Percentiles rank a stretch among this genome's conserved stretches.
Conservation (phyloP, 1,284 basidiomycete species). For the Calocybe gambosa region DNA sequence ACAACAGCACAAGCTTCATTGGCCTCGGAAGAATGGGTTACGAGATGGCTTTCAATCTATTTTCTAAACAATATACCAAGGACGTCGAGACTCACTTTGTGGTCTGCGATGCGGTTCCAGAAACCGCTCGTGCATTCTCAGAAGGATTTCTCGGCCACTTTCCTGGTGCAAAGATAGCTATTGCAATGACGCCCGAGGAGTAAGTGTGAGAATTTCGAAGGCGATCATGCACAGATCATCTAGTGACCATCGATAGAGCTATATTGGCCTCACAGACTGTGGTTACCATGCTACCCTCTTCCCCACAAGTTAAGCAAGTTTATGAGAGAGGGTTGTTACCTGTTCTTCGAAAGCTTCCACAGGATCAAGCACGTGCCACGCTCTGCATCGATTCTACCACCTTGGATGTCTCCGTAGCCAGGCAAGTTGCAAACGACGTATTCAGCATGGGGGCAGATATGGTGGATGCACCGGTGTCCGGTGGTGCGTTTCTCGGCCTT, state of each 20-base stretch:
- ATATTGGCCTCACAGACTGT: conserved; percentile 58
- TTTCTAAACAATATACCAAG: conserved; percentile 56
- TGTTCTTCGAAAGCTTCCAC: conserved; percentile 40
- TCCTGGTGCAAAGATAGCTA: conserved; percentile 49
- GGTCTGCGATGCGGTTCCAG: conserved; percentile 72
- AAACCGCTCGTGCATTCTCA: conserved; percentile 51
- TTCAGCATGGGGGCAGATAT: conserved; percentile 59
- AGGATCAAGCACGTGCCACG: conserved; percentile 37
- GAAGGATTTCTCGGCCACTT: conserved; percentile 48
- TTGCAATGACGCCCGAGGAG: conserved; percentile 63
- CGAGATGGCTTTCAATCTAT: conserved; percentile 81
- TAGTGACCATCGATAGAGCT: conserved; percentile 39
- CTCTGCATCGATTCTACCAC: conserved; percentile 88
- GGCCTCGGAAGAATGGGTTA: conserved; percentile 80
- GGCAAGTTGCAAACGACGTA: conserved; percentile 54
- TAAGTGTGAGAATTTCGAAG: conserved; percentile 32
- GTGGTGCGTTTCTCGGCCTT: conserved; percentile 45
- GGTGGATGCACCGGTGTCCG: conserved; percentile 89
- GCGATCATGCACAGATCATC: conserved; percentile 7
- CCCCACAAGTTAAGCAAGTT: conserved; percentile 72
- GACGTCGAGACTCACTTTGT: conserved; percentile 51
- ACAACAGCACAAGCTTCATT: conserved; percentile 64
- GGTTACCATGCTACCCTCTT: conserved; percentile 85
- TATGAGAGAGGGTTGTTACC: conserved; percentile 64
- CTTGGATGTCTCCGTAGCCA: conserved; percentile 71